Percentiles rank a stretch among this genome's conserved stretches.
Conservation (phyloP, 148 eudicot genomes). For the Tetragonia tetragonoides region DNA sequence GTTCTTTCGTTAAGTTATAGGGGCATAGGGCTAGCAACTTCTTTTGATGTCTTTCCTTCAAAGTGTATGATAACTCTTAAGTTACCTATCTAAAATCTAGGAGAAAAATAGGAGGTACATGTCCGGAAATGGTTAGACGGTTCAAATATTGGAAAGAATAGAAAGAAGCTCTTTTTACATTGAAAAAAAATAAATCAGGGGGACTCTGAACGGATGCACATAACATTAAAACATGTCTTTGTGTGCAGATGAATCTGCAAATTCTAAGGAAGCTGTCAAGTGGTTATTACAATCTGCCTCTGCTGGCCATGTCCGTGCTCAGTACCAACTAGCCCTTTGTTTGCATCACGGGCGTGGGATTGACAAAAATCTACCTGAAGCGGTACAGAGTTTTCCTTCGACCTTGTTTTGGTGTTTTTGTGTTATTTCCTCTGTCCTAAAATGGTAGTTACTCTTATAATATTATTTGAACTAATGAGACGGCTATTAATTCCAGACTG, state of each 20-base stretch:
- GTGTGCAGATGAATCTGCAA: conserved; percentile 59
- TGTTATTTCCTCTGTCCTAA: too few relatives aligned
- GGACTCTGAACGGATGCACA: neutral
- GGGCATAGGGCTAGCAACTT: too few relatives aligned
- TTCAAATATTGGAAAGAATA: neutral
- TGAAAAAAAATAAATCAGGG: neutral
- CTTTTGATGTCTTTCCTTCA: too few relatives aligned
- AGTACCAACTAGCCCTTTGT: conserved; percentile 89
- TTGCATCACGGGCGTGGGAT: conserved; percentile 73
- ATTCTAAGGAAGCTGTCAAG: conserved; percentile 57
- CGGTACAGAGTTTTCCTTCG: conserved; percentile 39
- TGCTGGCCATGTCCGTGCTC: conserved; percentile 84
- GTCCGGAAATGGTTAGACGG: neutral
- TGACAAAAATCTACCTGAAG: conserved; percentile 46
- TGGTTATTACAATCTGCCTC: conserved; percentile 64
- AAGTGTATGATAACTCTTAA: too few relatives aligned
- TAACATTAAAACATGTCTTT: conserved; percentile 8
- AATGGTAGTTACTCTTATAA: too few relatives aligned
- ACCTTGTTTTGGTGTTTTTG: neutral
- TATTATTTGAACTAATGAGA: too few relatives aligned
- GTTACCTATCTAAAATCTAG: too few relatives aligned
- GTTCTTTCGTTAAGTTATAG: too few relatives aligned
- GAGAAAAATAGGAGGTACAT: neutral
- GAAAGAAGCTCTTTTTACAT: neutral
- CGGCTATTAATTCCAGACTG: too few relatives aligned